These are phyloP conservation scores for Podospora conica DNA, from an alignment of 495 filamentous ascomycete species.

Conservation along the genomic window DNA sequence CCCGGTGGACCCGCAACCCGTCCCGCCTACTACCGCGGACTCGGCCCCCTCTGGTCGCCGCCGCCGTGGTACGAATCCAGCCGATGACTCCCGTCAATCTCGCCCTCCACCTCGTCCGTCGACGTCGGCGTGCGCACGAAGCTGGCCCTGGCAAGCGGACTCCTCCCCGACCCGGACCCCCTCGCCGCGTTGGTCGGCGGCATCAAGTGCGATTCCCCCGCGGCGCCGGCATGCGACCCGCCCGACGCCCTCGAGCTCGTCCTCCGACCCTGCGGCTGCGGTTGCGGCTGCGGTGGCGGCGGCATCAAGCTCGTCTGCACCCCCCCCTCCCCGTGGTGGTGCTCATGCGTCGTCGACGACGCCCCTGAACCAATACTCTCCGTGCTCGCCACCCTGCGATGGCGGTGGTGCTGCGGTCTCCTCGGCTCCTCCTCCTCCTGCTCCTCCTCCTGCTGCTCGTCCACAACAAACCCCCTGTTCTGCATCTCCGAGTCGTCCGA, in stretches of 20 bases:
- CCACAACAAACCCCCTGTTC: constrained; percentile 41
- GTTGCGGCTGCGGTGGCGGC: background rate
- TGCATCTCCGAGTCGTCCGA: constrained; percentile 42
- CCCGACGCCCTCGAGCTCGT: background rate
- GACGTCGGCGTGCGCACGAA: constrained; percentile 22
- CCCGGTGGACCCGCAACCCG: no score
- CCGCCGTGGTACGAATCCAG: background rate
- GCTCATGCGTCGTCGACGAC: constrained; percentile 10
- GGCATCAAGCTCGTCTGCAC: background rate
- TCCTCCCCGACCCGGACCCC: constrained; percentile 26
- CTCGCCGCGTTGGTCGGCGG: constrained; percentile 8
- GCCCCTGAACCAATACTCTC: constrained; percentile 22
- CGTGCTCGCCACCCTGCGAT: constrained; percentile 27
- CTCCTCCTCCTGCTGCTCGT: constrained; percentile 25
- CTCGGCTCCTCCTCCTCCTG: constrained; percentile 7
- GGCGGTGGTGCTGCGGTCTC: background rate
- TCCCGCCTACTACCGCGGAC: constrained; percentile 17
- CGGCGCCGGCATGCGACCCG: background rate
- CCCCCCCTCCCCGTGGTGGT: background rate
- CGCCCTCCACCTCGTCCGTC: constrained; percentile 25
- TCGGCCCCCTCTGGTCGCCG: background rate
- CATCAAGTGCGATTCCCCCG: constrained; percentile 7
- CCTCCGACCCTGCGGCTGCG: background rate
- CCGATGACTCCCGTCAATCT: constrained; percentile 16
- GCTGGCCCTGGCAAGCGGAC: constrained; percentile 30